These are phyloP conservation scores for Ascoidea tarda DNA, from an alignment of 805 yeast species.

Conservation along the genomic window DNA sequence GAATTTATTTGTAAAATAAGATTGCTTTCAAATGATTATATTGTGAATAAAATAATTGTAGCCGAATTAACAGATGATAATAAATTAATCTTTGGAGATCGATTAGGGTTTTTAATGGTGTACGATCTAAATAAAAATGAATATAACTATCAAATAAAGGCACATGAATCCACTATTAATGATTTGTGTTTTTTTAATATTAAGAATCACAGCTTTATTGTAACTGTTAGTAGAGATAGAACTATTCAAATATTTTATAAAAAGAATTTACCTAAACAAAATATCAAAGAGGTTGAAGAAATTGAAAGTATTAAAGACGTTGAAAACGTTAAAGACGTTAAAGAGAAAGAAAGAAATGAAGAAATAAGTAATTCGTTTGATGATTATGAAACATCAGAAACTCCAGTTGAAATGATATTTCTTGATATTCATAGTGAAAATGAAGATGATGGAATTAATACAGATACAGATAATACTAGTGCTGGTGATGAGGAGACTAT, in stretches of 20 bases:
- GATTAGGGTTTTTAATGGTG: conserved; percentile 26
- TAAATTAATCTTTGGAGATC: conserved; percentile 32
- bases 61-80: conserved; percentile 19
- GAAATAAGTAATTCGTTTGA: not conserved
- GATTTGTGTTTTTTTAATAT: conserved; percentile 25
- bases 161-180: conserved; percentile 39
- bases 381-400: not conserved
- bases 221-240: conserved; percentile 44
- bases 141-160: conserved; percentile 20
- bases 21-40: conserved; percentile 14
- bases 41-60: conserved; percentile 26
- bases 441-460: too few species aligned
- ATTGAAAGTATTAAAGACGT: not conserved
- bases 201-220: conserved; percentile 18
- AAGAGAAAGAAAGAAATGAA: not conserved
- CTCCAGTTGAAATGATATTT: too few species aligned
- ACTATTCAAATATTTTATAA: conserved; percentile 41
- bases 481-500: not conserved
- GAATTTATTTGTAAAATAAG: not conserved
- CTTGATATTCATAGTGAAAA: too few species aligned
- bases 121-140: conserved; percentile 10
- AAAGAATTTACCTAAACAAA: conserved; percentile 5
- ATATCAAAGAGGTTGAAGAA: not conserved
- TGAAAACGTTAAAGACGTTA: conserved; percentile 1
- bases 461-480: not conserved